These are phyloP conservation scores for Dactylonectria estremocensis DNA, from an alignment of 2,329 filamentous ascomycete species.

Conservation along the genomic window DNA sequence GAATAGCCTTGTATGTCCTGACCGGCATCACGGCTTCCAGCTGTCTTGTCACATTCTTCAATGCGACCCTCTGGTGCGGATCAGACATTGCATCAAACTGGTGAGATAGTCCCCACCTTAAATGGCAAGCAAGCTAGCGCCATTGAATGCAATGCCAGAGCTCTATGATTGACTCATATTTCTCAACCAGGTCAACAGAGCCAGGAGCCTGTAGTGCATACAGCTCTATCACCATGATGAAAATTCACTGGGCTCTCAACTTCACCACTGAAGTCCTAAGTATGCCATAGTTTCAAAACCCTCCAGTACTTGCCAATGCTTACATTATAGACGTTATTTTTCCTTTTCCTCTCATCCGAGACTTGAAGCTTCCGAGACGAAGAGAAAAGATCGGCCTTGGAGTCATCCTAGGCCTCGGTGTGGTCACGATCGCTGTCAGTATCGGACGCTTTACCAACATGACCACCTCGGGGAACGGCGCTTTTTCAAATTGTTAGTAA, in stretches of 20 bases:
- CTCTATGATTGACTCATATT: neutral
- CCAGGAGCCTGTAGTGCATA: conserved; percentile 33
- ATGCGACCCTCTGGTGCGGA: conserved; percentile 46
- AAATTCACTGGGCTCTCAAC: conserved; percentile 43
- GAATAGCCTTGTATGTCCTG: conserved; percentile 35
- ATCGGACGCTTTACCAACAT: conserved; percentile 42
- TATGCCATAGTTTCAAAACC: conserved; percentile 4
- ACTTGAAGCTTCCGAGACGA: conserved; percentile 34
- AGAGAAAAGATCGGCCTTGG: conserved; percentile 42
- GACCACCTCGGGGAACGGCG: conserved; percentile 24
- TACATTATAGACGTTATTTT: conserved; percentile 35
- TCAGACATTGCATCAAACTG: conserved; percentile 42
- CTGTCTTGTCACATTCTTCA: conserved; percentile 34
- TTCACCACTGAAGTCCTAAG: conserved; percentile 44
- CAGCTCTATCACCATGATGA: conserved; percentile 38
- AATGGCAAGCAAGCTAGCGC: neutral
- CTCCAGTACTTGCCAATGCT: too few relatives aligned
- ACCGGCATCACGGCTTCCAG: conserved; percentile 30
- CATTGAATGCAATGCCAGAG: neutral
- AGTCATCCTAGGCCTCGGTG: conserved; percentile 38
- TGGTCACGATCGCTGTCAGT: conserved; percentile 42
- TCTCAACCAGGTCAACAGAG: conserved; percentile 2
- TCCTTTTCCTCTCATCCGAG: conserved; percentile 40
- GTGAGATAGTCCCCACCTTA: conserved; percentile 10
- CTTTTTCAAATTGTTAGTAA: conserved; percentile 32